Conservation (phyloP, 148 eudicot species). For the Bassia scoparia region DNA sequence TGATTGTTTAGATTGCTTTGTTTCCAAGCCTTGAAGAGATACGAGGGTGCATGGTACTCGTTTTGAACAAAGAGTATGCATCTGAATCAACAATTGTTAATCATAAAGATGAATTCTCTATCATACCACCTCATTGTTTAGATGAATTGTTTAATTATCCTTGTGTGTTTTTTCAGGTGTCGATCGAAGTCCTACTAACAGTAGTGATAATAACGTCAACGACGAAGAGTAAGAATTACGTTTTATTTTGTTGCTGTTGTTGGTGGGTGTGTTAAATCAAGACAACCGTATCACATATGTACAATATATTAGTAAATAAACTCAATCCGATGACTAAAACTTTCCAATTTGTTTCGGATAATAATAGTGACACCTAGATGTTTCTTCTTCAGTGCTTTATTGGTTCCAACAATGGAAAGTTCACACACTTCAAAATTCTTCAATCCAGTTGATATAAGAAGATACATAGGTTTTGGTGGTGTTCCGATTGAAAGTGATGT, state of each 20-base stretch:
- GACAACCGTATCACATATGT: neutral
- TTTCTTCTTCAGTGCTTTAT: conserved; percentile 82
- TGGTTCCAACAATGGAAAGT: conserved; percentile 73
- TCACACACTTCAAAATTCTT: conserved; percentile 66
- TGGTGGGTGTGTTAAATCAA: neutral
- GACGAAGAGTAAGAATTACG: too few relatives aligned
- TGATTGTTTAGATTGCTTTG: too few relatives aligned
- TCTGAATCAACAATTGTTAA: too few relatives aligned
- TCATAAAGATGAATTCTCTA: too few relatives aligned
- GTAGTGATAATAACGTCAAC: too few relatives aligned
- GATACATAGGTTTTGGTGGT: conserved; percentile 87
- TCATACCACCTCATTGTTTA: too few relatives aligned
- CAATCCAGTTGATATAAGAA: conserved; percentile 45
- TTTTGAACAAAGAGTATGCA: too few relatives aligned
- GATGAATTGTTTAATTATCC: too few relatives aligned
- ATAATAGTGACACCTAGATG: conserved; percentile 97
- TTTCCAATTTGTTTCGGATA: conserved; percentile 46
- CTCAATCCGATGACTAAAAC: conserved; percentile 1
- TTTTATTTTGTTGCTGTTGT: neutral
- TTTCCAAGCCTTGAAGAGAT: too few relatives aligned
- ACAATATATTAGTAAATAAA: neutral
- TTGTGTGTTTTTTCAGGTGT: too few relatives aligned
- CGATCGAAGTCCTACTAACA: too few relatives aligned
- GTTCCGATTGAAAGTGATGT: conserved; percentile 94
- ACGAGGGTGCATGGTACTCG: too few relatives aligned